A percentile compares a stretch with the other conserved stretches of the same genome.
phyloP scores from a whole-genome alignment of 163 green algal genomes.

The Volvox carteri region DNA sequence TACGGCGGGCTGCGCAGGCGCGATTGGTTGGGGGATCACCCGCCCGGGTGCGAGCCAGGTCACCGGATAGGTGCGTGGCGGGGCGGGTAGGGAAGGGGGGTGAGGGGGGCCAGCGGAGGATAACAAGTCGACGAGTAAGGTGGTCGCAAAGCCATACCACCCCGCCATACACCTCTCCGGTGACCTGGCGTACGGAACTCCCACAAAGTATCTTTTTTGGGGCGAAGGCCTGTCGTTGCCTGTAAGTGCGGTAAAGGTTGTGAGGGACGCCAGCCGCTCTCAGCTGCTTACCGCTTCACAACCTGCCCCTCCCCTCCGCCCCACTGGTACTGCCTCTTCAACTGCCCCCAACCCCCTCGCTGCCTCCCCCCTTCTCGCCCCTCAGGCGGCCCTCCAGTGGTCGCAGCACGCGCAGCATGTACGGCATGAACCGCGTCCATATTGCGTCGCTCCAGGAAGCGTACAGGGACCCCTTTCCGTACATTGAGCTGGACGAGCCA shows the following conservation, averaged over 20 bases:
- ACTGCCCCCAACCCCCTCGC: background rate
- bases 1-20: background rate
- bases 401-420: conserved; percentile 16
- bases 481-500: conserved; percentile 19
- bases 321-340: too few relatives aligned
- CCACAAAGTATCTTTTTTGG: too few relatives aligned
- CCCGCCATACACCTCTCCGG: too few relatives aligned
- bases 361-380: background rate
- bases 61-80: conserved; percentile 17
- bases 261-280: too few relatives aligned
- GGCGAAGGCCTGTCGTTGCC: too few relatives aligned
- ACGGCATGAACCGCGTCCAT: background rate
- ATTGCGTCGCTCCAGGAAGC: background rate
- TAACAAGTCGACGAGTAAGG: too few relatives aligned
- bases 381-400: conserved; percentile 33
- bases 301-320: too few relatives aligned
- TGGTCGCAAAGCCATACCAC: too few relatives aligned
- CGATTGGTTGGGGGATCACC: conserved; percentile 1
- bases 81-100: background rate
- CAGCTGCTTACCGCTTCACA: too few relatives aligned
- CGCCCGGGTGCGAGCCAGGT: background rate
- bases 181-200: too few relatives aligned
- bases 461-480: conserved; percentile 6
- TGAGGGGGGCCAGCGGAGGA: too few relatives aligned
- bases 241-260: too few relatives aligned